Conservation (phyloP, 768 basidiomycete genomes). For the Boletus sp. region DNA sequence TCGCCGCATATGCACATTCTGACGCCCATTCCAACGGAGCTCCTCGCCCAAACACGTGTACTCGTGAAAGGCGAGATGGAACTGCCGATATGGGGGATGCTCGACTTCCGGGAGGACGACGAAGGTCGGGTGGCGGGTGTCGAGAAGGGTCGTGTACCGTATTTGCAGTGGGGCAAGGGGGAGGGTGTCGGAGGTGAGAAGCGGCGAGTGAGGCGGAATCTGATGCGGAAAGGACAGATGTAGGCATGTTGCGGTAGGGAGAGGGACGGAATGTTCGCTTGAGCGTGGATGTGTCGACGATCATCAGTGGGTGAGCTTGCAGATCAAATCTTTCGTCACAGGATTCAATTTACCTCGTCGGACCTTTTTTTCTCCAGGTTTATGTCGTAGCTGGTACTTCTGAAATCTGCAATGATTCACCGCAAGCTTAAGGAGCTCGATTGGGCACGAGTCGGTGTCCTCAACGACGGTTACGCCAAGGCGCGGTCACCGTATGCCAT, state of each 20-base stretch:
- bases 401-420: background rate
- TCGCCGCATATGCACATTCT: conserved; percentile 60
- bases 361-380: background rate
- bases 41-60: conserved; percentile 35
- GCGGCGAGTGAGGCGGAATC: conserved; percentile 73
- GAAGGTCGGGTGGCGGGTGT: conserved; percentile 44
- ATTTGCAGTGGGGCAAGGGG: conserved; percentile 70
- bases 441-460: background rate
- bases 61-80: conserved; percentile 88
- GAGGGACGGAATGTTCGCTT: background rate
- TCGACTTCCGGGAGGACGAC: conserved; percentile 58
- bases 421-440: background rate
- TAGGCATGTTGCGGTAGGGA: conserved; percentile 19
- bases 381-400: background rate
- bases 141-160: conserved; percentile 63
- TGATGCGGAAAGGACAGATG: conserved; percentile 81
- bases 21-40: conserved; percentile 60
- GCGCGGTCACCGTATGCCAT: background rate
- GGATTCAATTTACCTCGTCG: background rate
- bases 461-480: background rate
- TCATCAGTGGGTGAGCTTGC: background rate
- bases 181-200: conserved; percentile 71
- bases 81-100: conserved; percentile 81
- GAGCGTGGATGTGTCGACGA: background rate
- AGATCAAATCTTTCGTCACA: background rate